These are phyloP conservation scores for Globisporangium mamillatum DNA, from an alignment of 352 stramenopile genomes.

Conservation along the genomic window DNA sequence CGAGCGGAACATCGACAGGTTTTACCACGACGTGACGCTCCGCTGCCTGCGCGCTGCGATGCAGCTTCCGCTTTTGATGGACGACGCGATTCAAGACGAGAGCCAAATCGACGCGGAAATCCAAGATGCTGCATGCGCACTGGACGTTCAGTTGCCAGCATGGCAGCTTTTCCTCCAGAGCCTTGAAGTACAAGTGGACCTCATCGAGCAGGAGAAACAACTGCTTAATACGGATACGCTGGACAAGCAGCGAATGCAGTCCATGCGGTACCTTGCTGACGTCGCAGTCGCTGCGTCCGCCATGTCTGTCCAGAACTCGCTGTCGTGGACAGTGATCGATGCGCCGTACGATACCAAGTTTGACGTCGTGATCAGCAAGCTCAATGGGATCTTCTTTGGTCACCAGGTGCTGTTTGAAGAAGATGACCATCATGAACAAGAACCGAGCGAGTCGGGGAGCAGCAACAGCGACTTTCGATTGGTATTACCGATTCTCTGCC, in stretches of 20 bases:
- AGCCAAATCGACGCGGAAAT: slow-evolving; percentile 47
- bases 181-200: slow-evolving; percentile 53
- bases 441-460: slow-evolving; percentile 9
- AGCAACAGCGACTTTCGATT: slow-evolving; percentile 23
- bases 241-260: slow-evolving; percentile 48
- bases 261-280: slow-evolving; percentile 54
- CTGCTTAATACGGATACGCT: slow-evolving; percentile 29
- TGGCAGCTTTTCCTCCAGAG: slow-evolving; percentile 63
- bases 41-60: slow-evolving; percentile 40
- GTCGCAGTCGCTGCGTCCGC: slow-evolving; percentile 38
- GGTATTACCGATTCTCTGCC: slow-evolving; percentile 43
- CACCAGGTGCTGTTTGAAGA: slow-evolving; percentile 71
- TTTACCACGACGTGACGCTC: slow-evolving; percentile 53
- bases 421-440: slow-evolving; percentile 21
- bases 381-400: slow-evolving; percentile 69
- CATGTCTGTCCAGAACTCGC: slow-evolving; percentile 36
- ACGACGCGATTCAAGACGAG: slow-evolving; percentile 40
- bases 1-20: slow-evolving; percentile 45
- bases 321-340: slow-evolving; percentile 45
- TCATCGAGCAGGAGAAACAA: slow-evolving; percentile 43
- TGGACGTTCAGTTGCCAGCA: slow-evolving; percentile 35
- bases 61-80: slow-evolving; percentile 51
- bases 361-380: slow-evolving; percentile 39
- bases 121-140: slow-evolving; percentile 40
- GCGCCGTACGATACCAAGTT: slow-evolving; percentile 38